A percentile compares a stretch with the other conserved stretches of the same genome.
These are phyloP conservation scores for Pleurostoma richardsiae DNA, from an alignment of 2,329 filamentous ascomycete species.

Conservation along the genomic window DNA sequence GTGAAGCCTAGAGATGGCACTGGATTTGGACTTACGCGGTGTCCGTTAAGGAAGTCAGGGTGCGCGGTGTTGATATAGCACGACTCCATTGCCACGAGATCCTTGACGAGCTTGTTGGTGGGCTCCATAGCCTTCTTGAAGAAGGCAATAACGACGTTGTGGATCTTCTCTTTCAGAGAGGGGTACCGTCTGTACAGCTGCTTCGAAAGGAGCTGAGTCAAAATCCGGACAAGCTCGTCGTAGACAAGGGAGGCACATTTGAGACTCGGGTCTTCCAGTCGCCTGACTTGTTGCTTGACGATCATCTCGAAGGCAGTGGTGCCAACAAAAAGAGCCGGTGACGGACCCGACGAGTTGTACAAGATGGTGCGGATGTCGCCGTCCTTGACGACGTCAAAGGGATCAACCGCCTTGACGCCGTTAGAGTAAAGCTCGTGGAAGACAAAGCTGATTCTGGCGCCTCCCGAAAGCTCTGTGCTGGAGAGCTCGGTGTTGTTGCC, in stretches of 20 bases:
- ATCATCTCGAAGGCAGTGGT: constrained; percentile 98
- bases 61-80: constrained; percentile 99
- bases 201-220: constrained; percentile 85
- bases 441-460: constrained; percentile 97
- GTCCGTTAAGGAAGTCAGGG: constrained; percentile 94
- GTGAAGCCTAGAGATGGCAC: constrained; percentile 42
- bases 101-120: constrained; percentile 92
- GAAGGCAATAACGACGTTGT: constrained; percentile 84
- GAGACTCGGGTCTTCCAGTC: constrained; percentile 89
- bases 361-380: constrained; percentile 94
- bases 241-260: constrained; percentile 98
- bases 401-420: constrained; percentile 94
- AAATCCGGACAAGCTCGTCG: constrained; percentile 92
- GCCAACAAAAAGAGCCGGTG: constrained; percentile 92
- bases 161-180: constrained; percentile 93
- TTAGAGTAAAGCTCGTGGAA: constrained; percentile 99
- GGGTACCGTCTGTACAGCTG: constrained; percentile 89
- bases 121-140: constrained; percentile 99
- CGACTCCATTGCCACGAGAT: constrained; percentile 91
- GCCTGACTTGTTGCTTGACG: constrained; percentile 97
- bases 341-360: constrained; percentile 98
- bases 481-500: constrained; percentile 96
- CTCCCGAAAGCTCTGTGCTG: constrained; percentile 88
- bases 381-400: constrained; percentile 96
- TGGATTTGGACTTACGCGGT: constrained; percentile 45